Evolutionary conservation across 176 grass and related monocot species (phyloP), one percentile per base, ranked within the genome.

Genomic region (Oryza rufipogon): DNA sequence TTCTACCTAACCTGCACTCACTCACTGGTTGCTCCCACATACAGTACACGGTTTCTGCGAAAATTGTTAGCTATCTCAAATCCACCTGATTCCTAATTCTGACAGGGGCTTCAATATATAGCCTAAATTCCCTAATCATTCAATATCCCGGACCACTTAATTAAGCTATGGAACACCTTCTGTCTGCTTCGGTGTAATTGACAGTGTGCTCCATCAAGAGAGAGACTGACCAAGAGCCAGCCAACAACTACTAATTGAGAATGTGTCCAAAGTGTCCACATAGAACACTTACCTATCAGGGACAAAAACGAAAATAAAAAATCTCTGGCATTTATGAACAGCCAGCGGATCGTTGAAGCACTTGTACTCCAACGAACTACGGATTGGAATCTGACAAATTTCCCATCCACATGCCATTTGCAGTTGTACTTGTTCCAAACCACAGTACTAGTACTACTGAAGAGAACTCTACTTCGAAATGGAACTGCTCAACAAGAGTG

Each of bases 151-250:
- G 85, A 81, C 34, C 72, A 87, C 41, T 75, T 77, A 33, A 64
- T 63, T 38, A 47, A 67, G 70, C 20, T 70, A 82, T 25, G 22
- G 26, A 61, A 82, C 39, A 79, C 80, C 19, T 83, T 46, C 78
- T 79, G 58, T 83, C 88, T 25, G 45, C 77, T 90, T 86, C 79
- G 68, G 28, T 49, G 73, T 74, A 76, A 70, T 22, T 75, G 70
- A 74, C 60, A 63, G 68, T 79, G 23, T 60, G 84, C 20, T 74
- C 28, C 88, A 79, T 74, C 79, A 68, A 82, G 76, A 49, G 22
- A 7, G 60, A 60, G 79, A 83, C 44, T 66, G 9, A 90, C 20
- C 17, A 66, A 86, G 80, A 64, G 11, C 47, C 84, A 86, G 41
- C 54, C 79, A 28, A 11, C 79, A 28, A 11, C 74, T 71, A 56